phyloP scores from a whole-genome alignment of 1,284 basidiomycete species.

The Xanthoconium separans region DNA sequence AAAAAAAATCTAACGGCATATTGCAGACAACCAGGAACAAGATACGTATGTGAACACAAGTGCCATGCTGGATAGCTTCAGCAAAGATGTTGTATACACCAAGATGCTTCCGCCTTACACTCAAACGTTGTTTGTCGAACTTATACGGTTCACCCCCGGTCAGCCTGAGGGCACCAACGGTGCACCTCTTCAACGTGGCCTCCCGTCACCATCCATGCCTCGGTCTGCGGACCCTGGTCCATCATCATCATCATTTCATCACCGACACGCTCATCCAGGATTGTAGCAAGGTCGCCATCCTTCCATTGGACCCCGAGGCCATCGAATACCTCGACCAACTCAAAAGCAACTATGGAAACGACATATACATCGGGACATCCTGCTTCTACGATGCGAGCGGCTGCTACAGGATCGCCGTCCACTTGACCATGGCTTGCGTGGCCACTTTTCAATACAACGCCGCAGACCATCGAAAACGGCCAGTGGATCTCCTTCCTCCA shows the following conservation, averaged over 20 bases:
- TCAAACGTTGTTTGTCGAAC: constrained; percentile 71
- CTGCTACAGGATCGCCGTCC: too few relatives aligned
- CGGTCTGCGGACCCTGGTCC: constrained; percentile 26
- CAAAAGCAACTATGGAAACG: too few relatives aligned
- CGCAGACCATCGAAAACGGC: too few relatives aligned
- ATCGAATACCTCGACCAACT: too few relatives aligned
- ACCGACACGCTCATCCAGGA: constrained; percentile 26
- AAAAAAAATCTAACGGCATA: constrained; percentile 9
- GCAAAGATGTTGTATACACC: constrained; percentile 68
- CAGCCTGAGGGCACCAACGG: constrained; percentile 40
- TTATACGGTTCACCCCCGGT: constrained; percentile 60
- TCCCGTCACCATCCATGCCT: constrained; percentile 22
- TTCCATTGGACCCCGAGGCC: too few relatives aligned
- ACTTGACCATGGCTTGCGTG: too few relatives aligned
- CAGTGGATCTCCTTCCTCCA: too few relatives aligned
- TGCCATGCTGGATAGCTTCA: constrained; percentile 71
- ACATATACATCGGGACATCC: too few relatives aligned
- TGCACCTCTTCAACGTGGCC: constrained; percentile 29
- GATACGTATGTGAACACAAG: constrained; percentile 68
- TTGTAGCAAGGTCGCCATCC: too few relatives aligned
- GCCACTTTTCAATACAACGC: too few relatives aligned
- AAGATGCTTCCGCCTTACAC: constrained; percentile 60
- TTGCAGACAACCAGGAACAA: constrained; percentile 42
- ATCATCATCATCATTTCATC: constrained; percentile 29
- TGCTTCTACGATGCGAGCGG: too few relatives aligned